Evolutionary conservation across 495 filamentous ascomycete genomes (phyloP).

Genomic region (Penicillium taxi): DNA sequence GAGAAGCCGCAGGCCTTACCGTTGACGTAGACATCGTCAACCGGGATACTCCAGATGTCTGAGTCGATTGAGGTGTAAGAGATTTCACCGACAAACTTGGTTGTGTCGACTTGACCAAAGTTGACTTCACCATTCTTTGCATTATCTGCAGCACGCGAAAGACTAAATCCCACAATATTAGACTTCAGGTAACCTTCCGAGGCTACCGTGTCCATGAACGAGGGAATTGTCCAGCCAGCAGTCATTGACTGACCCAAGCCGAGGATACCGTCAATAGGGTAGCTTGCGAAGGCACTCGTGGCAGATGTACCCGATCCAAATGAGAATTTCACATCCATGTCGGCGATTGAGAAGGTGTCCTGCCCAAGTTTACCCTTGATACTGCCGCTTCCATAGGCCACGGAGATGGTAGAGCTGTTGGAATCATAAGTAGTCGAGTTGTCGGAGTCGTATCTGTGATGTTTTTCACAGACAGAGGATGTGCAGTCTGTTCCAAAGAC

Average conservation of each 20-base stretch:
- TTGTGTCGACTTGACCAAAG: conserved; percentile 61
- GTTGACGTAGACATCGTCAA: conserved; percentile 55
- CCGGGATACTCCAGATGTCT: conserved; percentile 57
- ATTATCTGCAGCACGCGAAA: conserved; percentile 56
- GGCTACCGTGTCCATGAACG: conserved; percentile 56
- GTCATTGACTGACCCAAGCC: conserved; percentile 54
- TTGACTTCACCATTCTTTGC: conserved; percentile 65
- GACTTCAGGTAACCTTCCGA: conserved; percentile 47
- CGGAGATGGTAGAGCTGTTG: conserved; percentile 40
- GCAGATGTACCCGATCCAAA: conserved; percentile 65
- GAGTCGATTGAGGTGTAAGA: conserved; percentile 47
- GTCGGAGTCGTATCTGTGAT: conserved; percentile 56
- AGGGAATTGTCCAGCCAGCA: conserved; percentile 41
- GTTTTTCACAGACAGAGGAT: conserved; percentile 50
- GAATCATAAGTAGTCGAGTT: conserved; percentile 50
- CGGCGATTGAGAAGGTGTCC: conserved; percentile 59
- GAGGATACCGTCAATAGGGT: conserved; percentile 82
- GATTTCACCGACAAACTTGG: conserved; percentile 58
- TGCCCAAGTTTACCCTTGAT: conserved; percentile 54
- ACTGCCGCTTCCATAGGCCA: conserved; percentile 65
- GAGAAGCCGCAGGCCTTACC: conserved; percentile 44
- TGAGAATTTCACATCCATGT: conserved; percentile 48
- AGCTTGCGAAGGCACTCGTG: conserved; percentile 59
- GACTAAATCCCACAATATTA: conserved; percentile 60
- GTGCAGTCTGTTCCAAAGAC: conserved; percentile 61